Percentiles rank a stretch among this genome's conserved stretches.
phyloP scores from a whole-genome alignment of 2,329 filamentous ascomycete species.

The Geosmithia flava region DNA sequence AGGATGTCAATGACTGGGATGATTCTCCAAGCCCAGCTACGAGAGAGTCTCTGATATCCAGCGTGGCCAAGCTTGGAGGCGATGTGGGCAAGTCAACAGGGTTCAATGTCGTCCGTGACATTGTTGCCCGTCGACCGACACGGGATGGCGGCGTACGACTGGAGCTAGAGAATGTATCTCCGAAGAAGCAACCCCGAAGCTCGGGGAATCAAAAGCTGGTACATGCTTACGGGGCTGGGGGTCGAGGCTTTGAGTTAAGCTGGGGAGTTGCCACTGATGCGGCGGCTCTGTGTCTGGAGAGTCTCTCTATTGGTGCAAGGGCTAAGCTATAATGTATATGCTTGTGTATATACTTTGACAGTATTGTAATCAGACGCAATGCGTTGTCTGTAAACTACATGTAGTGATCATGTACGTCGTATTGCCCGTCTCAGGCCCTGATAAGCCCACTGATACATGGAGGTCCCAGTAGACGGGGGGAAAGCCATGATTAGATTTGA shows the following conservation, averaged over 20 bases:
- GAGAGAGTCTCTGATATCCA: slow-evolving; percentile 16
- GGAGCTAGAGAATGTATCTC: slow-evolving; percentile 20
- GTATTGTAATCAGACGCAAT: too few relatives aligned
- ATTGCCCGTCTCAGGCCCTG: too few relatives aligned
- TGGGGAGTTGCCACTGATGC: slow-evolving; percentile 46
- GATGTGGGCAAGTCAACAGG: slow-evolving; percentile 11
- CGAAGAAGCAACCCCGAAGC: slow-evolving; percentile 2
- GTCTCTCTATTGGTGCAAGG: too few relatives aligned
- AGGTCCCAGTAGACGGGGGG: too few relatives aligned
- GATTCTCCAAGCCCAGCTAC: slow-evolving; percentile 30
- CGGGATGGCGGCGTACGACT: slow-evolving; percentile 36
- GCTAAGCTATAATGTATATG: too few relatives aligned
- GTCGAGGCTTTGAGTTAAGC: slow-evolving; percentile 48
- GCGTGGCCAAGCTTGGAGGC: neutral
- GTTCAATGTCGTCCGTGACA: slow-evolving; percentile 23
- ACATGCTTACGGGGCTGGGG: slow-evolving; percentile 48
- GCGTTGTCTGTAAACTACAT: too few relatives aligned
- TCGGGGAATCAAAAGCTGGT: slow-evolving; percentile 14
- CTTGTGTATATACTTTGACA: too few relatives aligned
- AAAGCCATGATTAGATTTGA: too few relatives aligned
- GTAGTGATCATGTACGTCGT: too few relatives aligned
- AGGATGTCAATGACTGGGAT: slow-evolving; percentile 44
- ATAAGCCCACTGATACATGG: too few relatives aligned
- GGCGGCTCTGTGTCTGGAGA: neutral
- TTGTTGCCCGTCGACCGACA: slow-evolving; percentile 31